Conservation (phyloP, 257 asterid genomes). For the Coffea canephora region DNA sequence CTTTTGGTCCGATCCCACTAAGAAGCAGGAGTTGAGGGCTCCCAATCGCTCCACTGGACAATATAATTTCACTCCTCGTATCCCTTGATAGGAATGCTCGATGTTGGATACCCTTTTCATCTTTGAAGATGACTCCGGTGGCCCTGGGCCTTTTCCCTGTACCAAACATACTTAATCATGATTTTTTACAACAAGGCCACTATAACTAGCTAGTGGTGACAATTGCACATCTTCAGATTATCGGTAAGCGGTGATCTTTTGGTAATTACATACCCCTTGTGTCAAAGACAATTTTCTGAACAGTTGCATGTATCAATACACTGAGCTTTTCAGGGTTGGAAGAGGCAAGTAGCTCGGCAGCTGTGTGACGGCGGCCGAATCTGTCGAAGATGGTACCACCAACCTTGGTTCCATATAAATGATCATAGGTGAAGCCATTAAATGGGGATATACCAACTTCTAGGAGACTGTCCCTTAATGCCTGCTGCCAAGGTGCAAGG, state of each 20-base stretch:
- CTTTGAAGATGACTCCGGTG: conserved; percentile 75
- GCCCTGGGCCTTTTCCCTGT: conserved; percentile 71
- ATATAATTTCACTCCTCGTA: conserved; percentile 62
- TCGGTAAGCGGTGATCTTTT: background rate
- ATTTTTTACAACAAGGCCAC: background rate
- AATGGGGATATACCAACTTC: conserved; percentile 86
- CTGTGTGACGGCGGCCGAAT: conserved; percentile 82
- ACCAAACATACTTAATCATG: background rate
- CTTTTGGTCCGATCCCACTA: conserved; percentile 88
- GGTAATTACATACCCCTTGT: conserved; percentile 34
- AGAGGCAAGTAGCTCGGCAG: conserved; percentile 84
- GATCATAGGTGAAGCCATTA: conserved; percentile 96
- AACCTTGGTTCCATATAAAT: conserved; percentile 82
- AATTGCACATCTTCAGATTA: background rate
- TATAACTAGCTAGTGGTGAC: no score
- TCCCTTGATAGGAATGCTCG: conserved; percentile 64
- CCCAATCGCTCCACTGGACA: conserved; percentile 91
- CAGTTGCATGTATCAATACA: conserved; percentile 77
- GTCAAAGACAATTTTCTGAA: conserved; percentile 69
- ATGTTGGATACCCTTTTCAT: conserved; percentile 69
- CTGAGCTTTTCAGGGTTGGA: conserved; percentile 62
- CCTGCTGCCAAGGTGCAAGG: conserved; percentile 74
- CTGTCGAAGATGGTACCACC: conserved; percentile 93
- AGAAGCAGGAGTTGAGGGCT: conserved; percentile 90
- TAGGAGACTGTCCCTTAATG: conserved; percentile 68